These are phyloP conservation scores for Lactarius hatsudake DNA, from an alignment of 768 basidiomycete genomes.

Conservation along the genomic window DNA sequence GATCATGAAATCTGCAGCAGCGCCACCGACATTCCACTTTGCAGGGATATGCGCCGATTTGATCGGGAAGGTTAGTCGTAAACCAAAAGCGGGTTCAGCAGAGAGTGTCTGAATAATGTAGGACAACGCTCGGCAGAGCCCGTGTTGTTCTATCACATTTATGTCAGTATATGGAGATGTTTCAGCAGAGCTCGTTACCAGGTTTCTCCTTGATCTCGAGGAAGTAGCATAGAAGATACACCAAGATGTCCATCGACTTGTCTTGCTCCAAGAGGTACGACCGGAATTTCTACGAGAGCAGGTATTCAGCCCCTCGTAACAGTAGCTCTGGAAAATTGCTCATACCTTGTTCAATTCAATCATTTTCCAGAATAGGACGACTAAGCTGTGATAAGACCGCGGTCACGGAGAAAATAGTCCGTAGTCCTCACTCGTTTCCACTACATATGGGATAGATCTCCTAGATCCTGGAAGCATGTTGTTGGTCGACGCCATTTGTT, in stretches of 20 bases:
- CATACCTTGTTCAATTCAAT: slow-evolving; percentile 87
- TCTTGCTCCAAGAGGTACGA: slow-evolving; percentile 78
- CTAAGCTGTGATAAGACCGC: slow-evolving; percentile 36
- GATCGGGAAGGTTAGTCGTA: slow-evolving; percentile 62
- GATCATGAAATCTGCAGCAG: slow-evolving; percentile 83
- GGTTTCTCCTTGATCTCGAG: slow-evolving; percentile 93
- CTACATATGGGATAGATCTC: slow-evolving; percentile 76
- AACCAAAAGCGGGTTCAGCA: slow-evolving; percentile 75
- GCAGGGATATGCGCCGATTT: slow-evolving; percentile 59
- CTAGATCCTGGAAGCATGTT: slow-evolving; percentile 83
- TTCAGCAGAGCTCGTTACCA: slow-evolving; percentile 47
- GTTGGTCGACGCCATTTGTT: slow-evolving; percentile 71
- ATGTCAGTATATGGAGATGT: slow-evolving; percentile 11
- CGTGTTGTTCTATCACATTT: slow-evolving; percentile 71
- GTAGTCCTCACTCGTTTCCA: slow-evolving; percentile 65
- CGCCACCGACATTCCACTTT: slow-evolving; percentile 74
- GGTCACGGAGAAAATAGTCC: neutral
- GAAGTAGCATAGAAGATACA: slow-evolving; percentile 74
- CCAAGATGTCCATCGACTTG: slow-evolving; percentile 71
- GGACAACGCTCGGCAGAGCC: slow-evolving; percentile 82
- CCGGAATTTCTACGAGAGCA: slow-evolving; percentile 75
- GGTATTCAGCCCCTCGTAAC: neutral
- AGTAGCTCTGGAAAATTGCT: neutral
- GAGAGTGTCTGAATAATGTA: slow-evolving; percentile 92
- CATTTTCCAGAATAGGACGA: slow-evolving; percentile 86